These are phyloP conservation scores for Paraphysoderma sedebokerense DNA, from an alignment of 371 early-diverging fungal genomes.

Conservation along the genomic window DNA sequence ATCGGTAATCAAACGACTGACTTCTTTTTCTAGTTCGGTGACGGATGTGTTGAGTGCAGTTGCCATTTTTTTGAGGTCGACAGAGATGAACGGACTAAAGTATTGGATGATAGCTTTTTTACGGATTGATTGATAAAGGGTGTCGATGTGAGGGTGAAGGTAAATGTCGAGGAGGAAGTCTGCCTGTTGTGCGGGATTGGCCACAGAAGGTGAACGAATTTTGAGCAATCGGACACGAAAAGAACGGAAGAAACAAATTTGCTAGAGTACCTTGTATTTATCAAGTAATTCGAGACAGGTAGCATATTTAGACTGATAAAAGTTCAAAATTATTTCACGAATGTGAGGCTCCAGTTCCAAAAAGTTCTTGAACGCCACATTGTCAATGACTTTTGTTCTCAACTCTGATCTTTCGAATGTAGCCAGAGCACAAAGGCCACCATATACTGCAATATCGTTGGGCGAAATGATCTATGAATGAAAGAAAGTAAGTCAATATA, in stretches of 20 bases:
- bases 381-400: constrained; percentile 44
- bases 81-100: constrained; percentile 54
- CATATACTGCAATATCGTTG: constrained; percentile 68
- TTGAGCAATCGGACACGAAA: neutral
- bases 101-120: constrained; percentile 66
- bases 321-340: constrained; percentile 41
- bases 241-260: neutral
- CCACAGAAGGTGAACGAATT: neutral
- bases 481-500: neutral
- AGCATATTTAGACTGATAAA: constrained; percentile 58
- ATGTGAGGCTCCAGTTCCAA: constrained; percentile 66
- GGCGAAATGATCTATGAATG: constrained; percentile 38
- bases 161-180: constrained; percentile 53
- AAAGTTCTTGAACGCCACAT: constrained; percentile 49
- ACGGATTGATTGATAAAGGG: constrained; percentile 43
- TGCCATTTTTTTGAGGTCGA: constrained; percentile 67
- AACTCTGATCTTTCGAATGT: constrained; percentile 55
- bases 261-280: constrained; percentile 30
- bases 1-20: constrained; percentile 41
- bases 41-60: constrained; percentile 40
- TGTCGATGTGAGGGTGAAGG: constrained; percentile 45
- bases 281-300: constrained; percentile 45
- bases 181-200: constrained; percentile 14
- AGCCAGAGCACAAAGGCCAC: constrained; percentile 60
- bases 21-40: constrained; percentile 41